A percentile compares a stretch with the other conserved stretches of the same genome.
Conservation (phyloP, 371 early-diverging fungal genomes). For the Cokeromyces recurvatus region DNA sequence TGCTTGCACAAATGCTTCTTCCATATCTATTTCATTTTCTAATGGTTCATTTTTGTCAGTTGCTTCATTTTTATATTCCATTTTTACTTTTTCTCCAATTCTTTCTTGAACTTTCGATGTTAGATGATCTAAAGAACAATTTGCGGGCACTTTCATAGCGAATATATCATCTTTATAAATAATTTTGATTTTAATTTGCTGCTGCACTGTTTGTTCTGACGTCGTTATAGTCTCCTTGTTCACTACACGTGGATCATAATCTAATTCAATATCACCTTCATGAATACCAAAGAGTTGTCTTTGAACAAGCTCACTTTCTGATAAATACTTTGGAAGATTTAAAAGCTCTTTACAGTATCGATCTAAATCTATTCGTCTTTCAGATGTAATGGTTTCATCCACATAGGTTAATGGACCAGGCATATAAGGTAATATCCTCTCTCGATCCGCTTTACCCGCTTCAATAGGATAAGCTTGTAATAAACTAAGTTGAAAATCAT, state of each 20-base stretch:
- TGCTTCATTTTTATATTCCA: conserved; percentile 24
- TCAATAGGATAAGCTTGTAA: conserved; percentile 65
- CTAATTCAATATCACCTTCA: conserved; percentile 56
- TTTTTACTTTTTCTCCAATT: conserved; percentile 21
- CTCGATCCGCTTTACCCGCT: conserved; percentile 53
- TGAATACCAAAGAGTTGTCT: conserved; percentile 53
- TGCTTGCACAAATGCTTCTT: conserved; percentile 29
- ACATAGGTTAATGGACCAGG: conserved; percentile 54
- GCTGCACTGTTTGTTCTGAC: not conserved
- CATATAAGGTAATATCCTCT: conserved; percentile 66
- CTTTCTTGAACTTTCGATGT: conserved; percentile 52
- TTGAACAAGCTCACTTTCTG: conserved; percentile 43
- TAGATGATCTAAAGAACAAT: conserved; percentile 45
- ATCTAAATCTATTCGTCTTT: conserved; percentile 54
- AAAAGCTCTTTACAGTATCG: conserved; percentile 61
- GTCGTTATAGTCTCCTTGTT: not conserved
- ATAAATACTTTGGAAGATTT: conserved; percentile 50
- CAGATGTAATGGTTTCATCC: conserved; percentile 44
- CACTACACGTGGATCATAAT: conserved; percentile 25
- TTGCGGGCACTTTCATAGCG: conserved; percentile 61
- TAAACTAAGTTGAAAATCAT: conserved; percentile 65
- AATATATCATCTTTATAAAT: conserved; percentile 61
- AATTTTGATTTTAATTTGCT: conserved; percentile 60
- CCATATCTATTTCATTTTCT: conserved; percentile 28
- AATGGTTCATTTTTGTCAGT: conserved; percentile 19